These are phyloP conservation scores for Zoysia japonica DNA, from an alignment of 176 grass and related monocot species.

Conservation along the genomic window DNA sequence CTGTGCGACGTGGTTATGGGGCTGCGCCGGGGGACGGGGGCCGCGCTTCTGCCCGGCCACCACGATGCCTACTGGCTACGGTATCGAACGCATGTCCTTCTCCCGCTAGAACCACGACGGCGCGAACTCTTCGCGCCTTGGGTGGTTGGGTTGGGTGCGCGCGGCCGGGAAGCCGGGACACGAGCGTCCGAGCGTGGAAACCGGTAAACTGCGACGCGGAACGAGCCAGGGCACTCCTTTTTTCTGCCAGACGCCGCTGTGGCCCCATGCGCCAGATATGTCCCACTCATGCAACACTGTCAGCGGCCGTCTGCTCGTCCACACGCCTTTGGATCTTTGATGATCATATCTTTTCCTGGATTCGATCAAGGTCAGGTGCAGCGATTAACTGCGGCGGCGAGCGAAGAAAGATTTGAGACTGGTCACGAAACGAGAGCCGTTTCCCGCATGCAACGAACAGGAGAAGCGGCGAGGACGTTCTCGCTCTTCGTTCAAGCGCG, in stretches of 20 bases:
- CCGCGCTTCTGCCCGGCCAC: no score
- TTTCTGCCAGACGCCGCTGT: no score
- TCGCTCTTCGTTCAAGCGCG: not conserved
- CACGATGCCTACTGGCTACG: no score
- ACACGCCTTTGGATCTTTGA: not conserved
- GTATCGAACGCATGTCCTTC: no score
- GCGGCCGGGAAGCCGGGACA: not conserved
- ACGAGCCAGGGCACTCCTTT: not conserved
- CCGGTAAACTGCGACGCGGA: not conserved
- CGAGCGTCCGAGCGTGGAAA: not conserved
- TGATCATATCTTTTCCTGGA: not conserved
- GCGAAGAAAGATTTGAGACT: not conserved
- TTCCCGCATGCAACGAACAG: not conserved
- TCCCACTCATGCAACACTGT: not conserved
- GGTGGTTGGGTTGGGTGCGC: no score
- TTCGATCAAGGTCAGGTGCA: not conserved
- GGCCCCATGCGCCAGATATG: not conserved
- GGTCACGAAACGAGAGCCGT: not conserved
- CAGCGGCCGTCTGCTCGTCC: not conserved
- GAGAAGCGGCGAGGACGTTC: not conserved
- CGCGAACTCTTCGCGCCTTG: no score
- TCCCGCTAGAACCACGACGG: no score
- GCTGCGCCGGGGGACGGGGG: no score
- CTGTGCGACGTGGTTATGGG: not conserved
- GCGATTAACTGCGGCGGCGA: not conserved